Evolutionary conservation across 805 yeast genomes (phyloP).

Genomic region (Spathaspora gorwiae): DNA sequence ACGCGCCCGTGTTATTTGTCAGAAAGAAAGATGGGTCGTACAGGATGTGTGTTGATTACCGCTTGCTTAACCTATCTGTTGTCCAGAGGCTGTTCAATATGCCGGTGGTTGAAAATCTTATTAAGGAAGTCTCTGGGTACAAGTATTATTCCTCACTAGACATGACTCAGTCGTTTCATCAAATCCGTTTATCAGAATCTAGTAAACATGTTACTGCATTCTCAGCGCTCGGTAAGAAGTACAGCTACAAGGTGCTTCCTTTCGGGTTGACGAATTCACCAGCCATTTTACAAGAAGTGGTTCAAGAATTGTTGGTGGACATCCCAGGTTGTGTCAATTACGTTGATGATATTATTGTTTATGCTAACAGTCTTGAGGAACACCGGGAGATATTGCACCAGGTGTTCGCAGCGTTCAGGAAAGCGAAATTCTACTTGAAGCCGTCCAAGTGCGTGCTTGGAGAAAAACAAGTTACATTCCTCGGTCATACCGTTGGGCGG

Average conservation of each 20-base stretch:
- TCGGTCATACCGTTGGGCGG: background rate
- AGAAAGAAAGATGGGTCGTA: slow-evolving; percentile 1
- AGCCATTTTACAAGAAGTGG: background rate
- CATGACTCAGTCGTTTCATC: background rate
- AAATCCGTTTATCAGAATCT: background rate
- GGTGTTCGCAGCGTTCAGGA: background rate
- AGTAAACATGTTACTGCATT: background rate
- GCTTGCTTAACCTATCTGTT: background rate
- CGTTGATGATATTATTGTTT: slow-evolving; percentile 1
- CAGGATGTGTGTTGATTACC: slow-evolving; percentile 2
- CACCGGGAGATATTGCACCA: background rate
- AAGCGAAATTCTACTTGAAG: background rate
- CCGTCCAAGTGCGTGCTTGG: background rate
- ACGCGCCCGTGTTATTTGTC: slow-evolving; percentile 2
- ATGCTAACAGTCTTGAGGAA: background rate
- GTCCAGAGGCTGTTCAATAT: background rate
- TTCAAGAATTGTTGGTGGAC: background rate
- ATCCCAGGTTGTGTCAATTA: background rate
- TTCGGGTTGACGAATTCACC: slow-evolving; percentile 2
- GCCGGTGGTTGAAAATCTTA: background rate
- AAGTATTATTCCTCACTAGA: background rate
- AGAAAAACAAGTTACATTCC: background rate
- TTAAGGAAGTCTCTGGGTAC: slow-evolving; percentile 1
- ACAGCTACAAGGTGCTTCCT: background rate
- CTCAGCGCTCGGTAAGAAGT: background rate